A percentile compares a stretch with the other conserved stretches of the same genome.
Evolutionary conservation across 2,329 filamentous ascomycete genomes (phyloP).

Genomic region (Microsporum ferrugineum): DNA sequence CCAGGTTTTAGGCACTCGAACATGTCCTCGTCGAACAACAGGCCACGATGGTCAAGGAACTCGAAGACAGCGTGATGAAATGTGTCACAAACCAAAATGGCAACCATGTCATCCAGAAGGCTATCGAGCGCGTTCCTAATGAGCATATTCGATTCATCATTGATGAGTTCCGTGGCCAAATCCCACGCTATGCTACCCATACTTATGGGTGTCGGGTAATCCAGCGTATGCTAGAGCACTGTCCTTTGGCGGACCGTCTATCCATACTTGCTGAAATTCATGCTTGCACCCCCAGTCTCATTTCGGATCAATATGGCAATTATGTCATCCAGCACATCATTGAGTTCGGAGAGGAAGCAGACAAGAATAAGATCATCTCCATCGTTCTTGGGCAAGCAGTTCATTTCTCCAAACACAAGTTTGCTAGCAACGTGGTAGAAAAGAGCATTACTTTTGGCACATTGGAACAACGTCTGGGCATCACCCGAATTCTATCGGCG

Average conservation of each 20-base stretch:
- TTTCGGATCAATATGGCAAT: conserved; percentile 84
- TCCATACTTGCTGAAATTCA: conserved; percentile 71
- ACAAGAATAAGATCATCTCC: conserved; percentile 60
- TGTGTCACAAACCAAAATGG: conserved; percentile 82
- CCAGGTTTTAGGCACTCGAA: conserved; percentile 57
- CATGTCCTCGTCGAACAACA: conserved; percentile 89
- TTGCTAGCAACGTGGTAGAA: conserved; percentile 93
- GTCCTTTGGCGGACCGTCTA: conserved; percentile 57
- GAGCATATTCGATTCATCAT: conserved; percentile 78
- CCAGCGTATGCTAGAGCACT: conserved; percentile 79
- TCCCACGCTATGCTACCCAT: conserved; percentile 63
- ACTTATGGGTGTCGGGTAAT: conserved; percentile 85
- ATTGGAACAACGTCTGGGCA: conserved; percentile 55
- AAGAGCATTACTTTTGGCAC: conserved; percentile 70
- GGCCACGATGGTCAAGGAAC: conserved; percentile 67
- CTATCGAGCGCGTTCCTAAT: conserved; percentile 68
- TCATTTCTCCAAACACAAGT: conserved; percentile 81
- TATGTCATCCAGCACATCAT: conserved; percentile 95
- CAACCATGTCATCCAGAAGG: conserved; percentile 93
- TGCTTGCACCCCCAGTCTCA: conserved; percentile 56
- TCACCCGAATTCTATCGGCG: conserved; percentile 53
- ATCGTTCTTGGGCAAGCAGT: conserved; percentile 63
- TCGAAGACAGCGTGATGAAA: conserved; percentile 61
- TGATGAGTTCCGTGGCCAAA: conserved; percentile 63
- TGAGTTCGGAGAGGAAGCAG: conserved; percentile 59